Evolutionary conservation across 163 green algal species (phyloP), one percentile per base, ranked within the genome.

Genomic region (Prototheca wickerhamii): DNA sequence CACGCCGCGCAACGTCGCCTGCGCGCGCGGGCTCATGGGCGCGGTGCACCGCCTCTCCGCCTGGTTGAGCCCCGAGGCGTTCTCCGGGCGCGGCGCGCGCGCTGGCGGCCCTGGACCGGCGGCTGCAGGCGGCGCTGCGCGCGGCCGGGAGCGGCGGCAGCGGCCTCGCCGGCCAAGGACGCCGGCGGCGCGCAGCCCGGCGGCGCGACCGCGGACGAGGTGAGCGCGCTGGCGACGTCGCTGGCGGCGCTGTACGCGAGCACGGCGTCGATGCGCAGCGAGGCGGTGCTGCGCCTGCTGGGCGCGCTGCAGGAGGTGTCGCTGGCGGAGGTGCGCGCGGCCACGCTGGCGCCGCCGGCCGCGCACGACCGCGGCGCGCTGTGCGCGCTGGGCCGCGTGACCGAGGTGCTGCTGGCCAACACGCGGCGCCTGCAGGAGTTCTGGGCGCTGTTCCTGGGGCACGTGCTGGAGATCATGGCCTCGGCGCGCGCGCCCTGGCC

Each of bases 391-490:
- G 74, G 80, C 33, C 82, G 87, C 49, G 91, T 94, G 87, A 84
- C 90, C 28, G 85, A 92, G 28, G 81, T 86, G 12, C 62, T 95
- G 61, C 74, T 91, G 46, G 69, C 66, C 58, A 95, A 95, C 69
- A 63, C 81, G 46, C 60, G 62, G 28, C 75, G 87, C 25, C 65
- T 93, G 17, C 81, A 89, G 66, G 78, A 91, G 42, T 67, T 95
- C 37, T 95, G 87, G 87, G 77, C 73, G 43, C 84, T 89, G 30
- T 92, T 95, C 68, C 70, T 92, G 46, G 68, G 75, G 26, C 87
- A 95, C 53, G 60, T 92, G 15, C 70, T 91, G 67, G 85, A 93
- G 73, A 60, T 87, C 33, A 60, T 90, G 56, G 61, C 60, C 52
- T 76, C 76, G 59, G n/a, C n/a, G n/a, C 23, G 49, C 51, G 76